Evolutionary conservation across 371 early-diverging fungal genomes (phyloP).

Genomic region (Rhizopus microsporus): DNA sequence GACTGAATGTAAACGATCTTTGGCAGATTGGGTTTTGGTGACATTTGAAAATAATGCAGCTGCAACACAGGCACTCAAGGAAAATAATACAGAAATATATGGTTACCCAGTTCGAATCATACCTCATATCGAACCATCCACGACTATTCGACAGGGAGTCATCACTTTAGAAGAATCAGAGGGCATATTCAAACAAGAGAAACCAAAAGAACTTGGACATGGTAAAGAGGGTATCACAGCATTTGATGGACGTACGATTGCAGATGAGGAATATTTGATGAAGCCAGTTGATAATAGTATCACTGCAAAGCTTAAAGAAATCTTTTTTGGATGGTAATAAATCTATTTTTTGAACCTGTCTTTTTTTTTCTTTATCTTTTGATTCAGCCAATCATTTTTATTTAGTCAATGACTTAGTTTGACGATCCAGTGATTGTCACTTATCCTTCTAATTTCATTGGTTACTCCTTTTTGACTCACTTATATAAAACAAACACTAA

Average conservation of each 20-base stretch:
- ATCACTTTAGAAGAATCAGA: constrained; percentile 6
- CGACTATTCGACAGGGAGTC: neutral
- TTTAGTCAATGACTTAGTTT: constrained; percentile 17
- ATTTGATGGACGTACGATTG: neutral
- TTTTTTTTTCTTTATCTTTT: neutral
- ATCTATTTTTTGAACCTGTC: neutral
- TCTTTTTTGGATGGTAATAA: constrained; percentile 21
- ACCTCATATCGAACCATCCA: neutral
- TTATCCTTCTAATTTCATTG: neutral
- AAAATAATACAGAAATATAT: constrained; percentile 26
- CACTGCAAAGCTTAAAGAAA: constrained; percentile 8
- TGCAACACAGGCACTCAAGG: constrained; percentile 34
- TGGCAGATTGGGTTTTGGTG: constrained; percentile 43
- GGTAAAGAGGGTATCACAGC: constrained; percentile 20
- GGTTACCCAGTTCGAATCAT: neutral
- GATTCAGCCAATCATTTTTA: constrained; percentile 14
- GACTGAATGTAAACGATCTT: constrained; percentile 26
- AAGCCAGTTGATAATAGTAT: constrained; percentile 2
- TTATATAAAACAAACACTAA: constrained; percentile 5
- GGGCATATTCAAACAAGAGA: constrained; percentile 9
- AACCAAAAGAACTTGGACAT: constrained; percentile 11
- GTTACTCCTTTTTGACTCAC: neutral
- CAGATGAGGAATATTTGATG: neutral
- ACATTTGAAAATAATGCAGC: constrained; percentile 27
- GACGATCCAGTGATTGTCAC: constrained; percentile 13